Evolutionary conservation across 352 stramenopile genomes (phyloP).

Genomic region (Phytophthora sp.): DNA sequence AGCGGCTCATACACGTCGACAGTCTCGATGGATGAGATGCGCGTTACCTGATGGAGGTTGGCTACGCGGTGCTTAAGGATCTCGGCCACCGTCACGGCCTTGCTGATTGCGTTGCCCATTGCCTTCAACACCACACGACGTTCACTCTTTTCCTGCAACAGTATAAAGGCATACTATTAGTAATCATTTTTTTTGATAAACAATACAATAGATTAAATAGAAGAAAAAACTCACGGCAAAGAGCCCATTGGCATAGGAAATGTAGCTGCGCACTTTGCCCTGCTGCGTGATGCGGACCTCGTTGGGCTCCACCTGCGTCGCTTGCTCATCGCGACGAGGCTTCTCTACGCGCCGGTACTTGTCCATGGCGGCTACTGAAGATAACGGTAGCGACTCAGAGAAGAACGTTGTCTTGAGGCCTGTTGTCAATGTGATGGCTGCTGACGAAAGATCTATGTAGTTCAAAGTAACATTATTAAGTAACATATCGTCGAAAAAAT

Average conservation of each 20-base stretch:
- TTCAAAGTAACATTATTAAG: constrained; percentile 37
- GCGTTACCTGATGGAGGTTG: constrained; percentile 78
- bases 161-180: constrained; percentile 13
- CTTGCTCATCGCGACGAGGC: constrained; percentile 52
- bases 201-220: constrained; percentile 4
- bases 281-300: constrained; percentile 88
- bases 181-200: constrained; percentile 4
- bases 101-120: constrained; percentile 87
- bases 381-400: constrained; percentile 8
- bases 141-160: constrained; percentile 68
- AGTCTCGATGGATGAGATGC: constrained; percentile 81
- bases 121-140: constrained; percentile 72
- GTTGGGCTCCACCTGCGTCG: constrained; percentile 53
- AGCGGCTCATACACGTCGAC: constrained; percentile 86
- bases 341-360: constrained; percentile 87
- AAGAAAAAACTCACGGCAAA: constrained; percentile 51
- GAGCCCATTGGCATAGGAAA: constrained; percentile 79
- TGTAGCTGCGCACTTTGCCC: constrained; percentile 83
- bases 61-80: constrained; percentile 82
- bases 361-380: constrained; percentile 65
- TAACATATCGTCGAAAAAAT: constrained; percentile 7
- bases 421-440: constrained; percentile 34
- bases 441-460: constrained; percentile 38
- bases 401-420: constrained; percentile 4
- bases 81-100: constrained; percentile 85